Evolutionary conservation across 805 yeast genomes (phyloP), one percentile per base, ranked within the genome.

Genomic region (Starmerella gropengiesseri): DNA sequence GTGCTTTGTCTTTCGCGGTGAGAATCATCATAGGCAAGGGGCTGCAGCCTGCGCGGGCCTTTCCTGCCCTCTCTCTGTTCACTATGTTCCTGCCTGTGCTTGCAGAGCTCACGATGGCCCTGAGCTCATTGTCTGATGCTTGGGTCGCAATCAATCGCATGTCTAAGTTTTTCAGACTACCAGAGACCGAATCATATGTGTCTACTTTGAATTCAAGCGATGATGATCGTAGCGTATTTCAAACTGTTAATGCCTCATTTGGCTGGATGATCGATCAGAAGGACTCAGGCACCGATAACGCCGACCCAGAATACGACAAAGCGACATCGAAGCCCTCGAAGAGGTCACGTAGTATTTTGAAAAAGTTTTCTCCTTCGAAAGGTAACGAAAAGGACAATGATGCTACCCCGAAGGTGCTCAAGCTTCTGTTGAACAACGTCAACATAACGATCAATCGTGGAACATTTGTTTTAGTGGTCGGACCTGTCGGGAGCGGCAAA

Each of bases 401-500:
- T 9, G 17, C 12, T n/a, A 28, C 18, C 14, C 25, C 5, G 5
- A 26, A 36, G 9, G 31, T 65, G 39, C 14, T 16, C 19, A 38
- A 38, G 30, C 20, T 30, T 16, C 33, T 30, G 7, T 23, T 31
- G 22, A 18, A 22, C 14, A 23, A n/a, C 23, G 16, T 31, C 7
- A 31, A 31, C 12, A 12, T 31, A 5, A 13, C n/a, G 2, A 31
- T 31, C 22, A 66, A 66, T 17, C 47, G 46, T n/a, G 53, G 61
- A 26, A 78, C 87, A 0, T 60, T 84, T 38, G 60, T 59, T 16
- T 62, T 81, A 38, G 69, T 82, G 21, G 79, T 89, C 1, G 94
- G 94, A 14, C 61, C 77, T 1, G 81, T 84, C 51, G 94, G 94
- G 3, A 68, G 84, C 2, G 94, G 95, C 46, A 84, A 84, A 56